Base-by-base conservation (phyloP, 441 rosid species). In the Hura crepitans region DNA sequence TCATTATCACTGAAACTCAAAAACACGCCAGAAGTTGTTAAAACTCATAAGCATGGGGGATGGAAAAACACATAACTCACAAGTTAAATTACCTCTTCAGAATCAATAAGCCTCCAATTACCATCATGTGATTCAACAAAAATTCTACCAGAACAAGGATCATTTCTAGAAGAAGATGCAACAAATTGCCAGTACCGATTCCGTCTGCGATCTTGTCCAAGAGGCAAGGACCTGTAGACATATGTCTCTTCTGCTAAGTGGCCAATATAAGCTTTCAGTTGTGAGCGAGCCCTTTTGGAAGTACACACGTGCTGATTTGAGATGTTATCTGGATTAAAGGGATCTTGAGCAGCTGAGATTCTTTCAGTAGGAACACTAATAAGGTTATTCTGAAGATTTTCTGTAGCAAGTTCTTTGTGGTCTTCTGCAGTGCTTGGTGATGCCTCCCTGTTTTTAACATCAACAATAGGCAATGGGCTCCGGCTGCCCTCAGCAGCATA, bases 161-260 rank as follows among this genome's bases (percentile, higher is more conserved):
- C 98, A 79, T 82, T 87, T 69, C 78, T 81, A 46, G 98, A 91
- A 75, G 94, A 89, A 69, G 97, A 90, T 68, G 97, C 87, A 68
- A 89, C 88, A 84, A 93, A 96, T 73, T 83, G 98, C 98, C 99
- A 96, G 77, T 96, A 96, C 58, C 99, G 87, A 75, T 96, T 93
- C 68, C 88, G 92, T 76, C 96, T 84, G 49, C 99, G 92, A 83
- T 96, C 99, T 82, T 88, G 98, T 74, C 99, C 99, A 45, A 96
- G 95, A 37, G 99, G 98, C 84, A 96, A 87, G 68, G 99, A 96
- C 81, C 97, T 84, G 78, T 89, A 96, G 15, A 86, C 87, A 77
- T 90, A 86, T 78, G 87, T 86, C 82, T 96, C 96, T 87, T 96
- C 99, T n/a, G 98, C 93, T 81, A 77, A 80, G 75, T 93, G 95